These are phyloP conservation scores for Mycena galericulata DNA, from an alignment of 768 basidiomycete genomes.

Conservation along the genomic window DNA sequence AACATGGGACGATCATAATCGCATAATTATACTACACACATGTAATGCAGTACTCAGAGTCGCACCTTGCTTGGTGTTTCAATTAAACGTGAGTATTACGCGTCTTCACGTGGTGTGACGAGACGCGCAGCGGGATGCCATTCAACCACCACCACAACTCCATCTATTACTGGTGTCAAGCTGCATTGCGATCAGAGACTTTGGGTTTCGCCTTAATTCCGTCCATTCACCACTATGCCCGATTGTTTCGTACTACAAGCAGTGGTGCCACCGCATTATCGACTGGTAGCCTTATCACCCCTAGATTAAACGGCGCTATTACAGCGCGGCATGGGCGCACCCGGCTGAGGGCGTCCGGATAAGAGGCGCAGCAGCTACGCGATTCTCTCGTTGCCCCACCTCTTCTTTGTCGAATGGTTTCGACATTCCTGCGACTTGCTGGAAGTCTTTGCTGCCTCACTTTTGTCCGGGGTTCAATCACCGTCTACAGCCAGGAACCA, in stretches of 20 bases:
- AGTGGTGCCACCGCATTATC: conserved; percentile 18
- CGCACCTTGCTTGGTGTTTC: no score
- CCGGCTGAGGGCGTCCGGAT: conserved; percentile 10
- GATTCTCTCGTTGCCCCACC: neutral
- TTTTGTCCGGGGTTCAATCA: conserved; percentile 21
- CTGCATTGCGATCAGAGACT: neutral
- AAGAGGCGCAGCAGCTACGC: neutral
- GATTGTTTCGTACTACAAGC: neutral
- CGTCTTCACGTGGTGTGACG: no score
- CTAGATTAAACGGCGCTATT: conserved; percentile 25
- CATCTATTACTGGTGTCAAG: neutral
- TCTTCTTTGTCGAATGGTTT: conserved; percentile 5
- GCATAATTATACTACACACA: conserved; percentile 5
- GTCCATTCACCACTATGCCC: neutral
- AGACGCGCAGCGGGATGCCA: neutral
- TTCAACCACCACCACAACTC: neutral
- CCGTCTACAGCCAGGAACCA: conserved; percentile 28
- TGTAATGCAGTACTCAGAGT: neutral
- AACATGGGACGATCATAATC: conserved; percentile 16
- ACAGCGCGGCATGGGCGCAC: conserved; percentile 14
- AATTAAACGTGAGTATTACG: no score
- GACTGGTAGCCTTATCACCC: conserved; percentile 15
- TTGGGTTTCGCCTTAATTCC: neutral
- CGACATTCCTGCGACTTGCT: neutral
- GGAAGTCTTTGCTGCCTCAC: conserved; percentile 15